Evolutionary conservation across 1,284 basidiomycete genomes (phyloP).

Genomic region (Meripilus lineatus): DNA sequence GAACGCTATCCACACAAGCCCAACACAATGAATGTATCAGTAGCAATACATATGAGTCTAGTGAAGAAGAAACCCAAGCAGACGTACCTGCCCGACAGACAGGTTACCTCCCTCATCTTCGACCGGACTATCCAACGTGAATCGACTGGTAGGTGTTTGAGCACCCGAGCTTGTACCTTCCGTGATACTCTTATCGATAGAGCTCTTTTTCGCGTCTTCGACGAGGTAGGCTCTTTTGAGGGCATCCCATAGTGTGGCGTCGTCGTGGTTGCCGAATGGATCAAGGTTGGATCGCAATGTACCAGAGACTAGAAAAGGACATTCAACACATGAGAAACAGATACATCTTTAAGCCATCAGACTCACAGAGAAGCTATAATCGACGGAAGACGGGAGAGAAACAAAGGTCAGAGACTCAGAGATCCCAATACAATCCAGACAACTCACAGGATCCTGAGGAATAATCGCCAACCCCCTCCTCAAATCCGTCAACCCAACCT

Average conservation of each 20-base stretch:
- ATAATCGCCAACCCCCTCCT: slow-evolving; percentile 74
- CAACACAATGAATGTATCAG: background rate
- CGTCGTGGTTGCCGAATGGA: slow-evolving; percentile 74
- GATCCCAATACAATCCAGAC: too few relatives aligned
- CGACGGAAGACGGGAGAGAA: background rate
- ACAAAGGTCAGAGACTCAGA: background rate
- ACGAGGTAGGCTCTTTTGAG: slow-evolving; percentile 77
- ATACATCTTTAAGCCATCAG: background rate
- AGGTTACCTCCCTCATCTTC: slow-evolving; percentile 86
- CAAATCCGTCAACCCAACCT: slow-evolving; percentile 61
- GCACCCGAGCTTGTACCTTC: slow-evolving; percentile 17
- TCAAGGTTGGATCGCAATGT: slow-evolving; percentile 80
- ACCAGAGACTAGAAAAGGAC: slow-evolving; percentile 44
- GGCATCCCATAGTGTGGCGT: slow-evolving; percentile 78
- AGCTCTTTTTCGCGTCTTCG: slow-evolving; percentile 30
- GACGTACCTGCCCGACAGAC: slow-evolving; percentile 25
- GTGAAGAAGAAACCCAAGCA: background rate
- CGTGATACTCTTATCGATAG: slow-evolving; percentile 11
- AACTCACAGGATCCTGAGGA: slow-evolving; percentile 68
- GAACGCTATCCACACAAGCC: slow-evolving; percentile 46
- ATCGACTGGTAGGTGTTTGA: slow-evolving; percentile 29
- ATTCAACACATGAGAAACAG: background rate
- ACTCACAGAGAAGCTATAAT: slow-evolving; percentile 17
- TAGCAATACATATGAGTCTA: background rate
- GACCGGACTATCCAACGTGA: slow-evolving; percentile 76